Base-by-base conservation (phyloP, 441 rosid species). In the Corymbia citriodora region DNA sequence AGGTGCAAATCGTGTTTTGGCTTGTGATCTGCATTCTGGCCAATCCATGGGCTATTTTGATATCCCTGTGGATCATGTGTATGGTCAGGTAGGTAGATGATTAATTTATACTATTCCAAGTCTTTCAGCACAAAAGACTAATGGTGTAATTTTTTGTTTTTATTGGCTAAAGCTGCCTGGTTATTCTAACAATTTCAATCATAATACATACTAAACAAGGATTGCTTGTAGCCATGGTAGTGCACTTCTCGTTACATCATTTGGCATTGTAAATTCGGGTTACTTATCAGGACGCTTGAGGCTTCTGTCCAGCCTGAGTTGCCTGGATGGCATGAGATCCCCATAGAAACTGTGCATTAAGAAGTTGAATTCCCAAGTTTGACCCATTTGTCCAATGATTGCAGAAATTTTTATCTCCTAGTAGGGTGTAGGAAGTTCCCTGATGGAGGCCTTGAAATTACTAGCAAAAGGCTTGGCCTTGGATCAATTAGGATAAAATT, bases 1-100 rank as follows among this genome's bases (percentile, higher is more conserved):
- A 11, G 99, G 99, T 90, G 99, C 99, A 89, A 97, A 97, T 92
- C 98, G 98, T 91, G 97, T 98, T 91, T 97, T 98, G 92, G 98
- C 98, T 65, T 97, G 99, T 95, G 99, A 98, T 94, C 99, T 98
- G 93, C 99, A 98, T 92, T 97, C 99, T 8, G 99, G 99, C 89
- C 99, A 97, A 95, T 98, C 99, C 89, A 98, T 98, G 97, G 99
- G 99, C 10, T 98, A 97, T 92, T 98, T 98, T 93, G 99, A 98
- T 91, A 98, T 98, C 91, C 99, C 99, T 15, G 98, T 97, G 65
- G 99, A 98, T 93, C 99, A 98, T 92, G 97, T 97, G 12, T 97
- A 96, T 93, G 98, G 99, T 92, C 99, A 95, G 98, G 99, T 98
- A 94, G 87, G 61, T 88, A 48, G 48, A 63, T 70, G 40, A 25